Conservation (phyloP, 2,329 filamentous ascomycete species). For the Cucurbitaria berberidis region DNA sequence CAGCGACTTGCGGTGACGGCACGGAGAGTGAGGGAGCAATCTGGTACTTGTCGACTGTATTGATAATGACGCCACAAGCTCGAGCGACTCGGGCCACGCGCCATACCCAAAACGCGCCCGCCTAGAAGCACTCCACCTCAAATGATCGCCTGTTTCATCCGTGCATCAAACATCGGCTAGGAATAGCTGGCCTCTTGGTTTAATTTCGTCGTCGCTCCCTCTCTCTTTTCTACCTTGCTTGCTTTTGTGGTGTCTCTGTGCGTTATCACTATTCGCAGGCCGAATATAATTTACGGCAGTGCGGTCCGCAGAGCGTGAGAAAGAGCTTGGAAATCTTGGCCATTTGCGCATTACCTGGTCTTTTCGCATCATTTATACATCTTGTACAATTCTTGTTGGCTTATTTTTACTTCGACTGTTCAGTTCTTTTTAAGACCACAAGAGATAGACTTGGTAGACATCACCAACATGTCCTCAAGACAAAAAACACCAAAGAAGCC, state of each 20-base stretch:
- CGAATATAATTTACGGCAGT: conserved; percentile 27
- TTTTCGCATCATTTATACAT: conserved; percentile 9
- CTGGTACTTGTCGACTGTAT: conserved; percentile 3
- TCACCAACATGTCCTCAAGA: conserved; percentile 38
- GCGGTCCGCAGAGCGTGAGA: conserved; percentile 25
- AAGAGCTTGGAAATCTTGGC: conserved; percentile 21
- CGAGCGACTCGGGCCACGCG: conserved; percentile 24
- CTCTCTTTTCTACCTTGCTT: conserved; percentile 12
- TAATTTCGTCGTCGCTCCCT: conserved; percentile 14
- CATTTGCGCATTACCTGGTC: conserved; percentile 17
- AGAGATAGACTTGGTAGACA: conserved; percentile 5
- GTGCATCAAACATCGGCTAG: conserved; percentile 35
- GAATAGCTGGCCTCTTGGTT: conserved; percentile 41
- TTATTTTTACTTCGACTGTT: background rate
- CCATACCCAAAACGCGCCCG: conserved; percentile 28
- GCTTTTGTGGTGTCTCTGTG: conserved; percentile 4
- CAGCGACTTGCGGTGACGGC: background rate
- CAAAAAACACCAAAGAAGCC: conserved; percentile 46
- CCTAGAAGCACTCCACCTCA: conserved; percentile 25
- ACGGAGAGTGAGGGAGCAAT: background rate
- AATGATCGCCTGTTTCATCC: conserved; percentile 44
- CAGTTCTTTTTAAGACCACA: background rate
- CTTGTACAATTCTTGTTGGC: background rate
- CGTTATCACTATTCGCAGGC: conserved; percentile 22
- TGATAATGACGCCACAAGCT: conserved; percentile 36